Conservation (phyloP, 2,329 filamentous ascomycete genomes). For the Torrubiellomyces zombiae region DNA sequence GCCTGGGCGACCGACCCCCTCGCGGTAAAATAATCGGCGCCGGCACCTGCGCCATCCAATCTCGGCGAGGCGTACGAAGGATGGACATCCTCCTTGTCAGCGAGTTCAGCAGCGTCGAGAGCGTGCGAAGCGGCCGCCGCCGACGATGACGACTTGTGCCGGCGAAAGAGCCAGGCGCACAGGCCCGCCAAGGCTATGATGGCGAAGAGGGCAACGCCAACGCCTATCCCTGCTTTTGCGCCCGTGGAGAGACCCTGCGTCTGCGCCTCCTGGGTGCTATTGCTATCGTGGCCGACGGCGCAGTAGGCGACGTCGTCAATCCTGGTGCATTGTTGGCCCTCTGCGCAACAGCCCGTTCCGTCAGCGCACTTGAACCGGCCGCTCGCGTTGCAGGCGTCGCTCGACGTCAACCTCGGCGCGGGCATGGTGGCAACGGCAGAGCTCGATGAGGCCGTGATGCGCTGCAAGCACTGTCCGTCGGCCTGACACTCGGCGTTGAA, state of each 20-base stretch:
- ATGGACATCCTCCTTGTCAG: no score
- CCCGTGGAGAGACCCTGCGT: constrained; percentile 23
- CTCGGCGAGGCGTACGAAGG: no score
- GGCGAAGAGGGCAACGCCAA: constrained; percentile 30
- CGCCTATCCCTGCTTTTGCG: constrained; percentile 39
- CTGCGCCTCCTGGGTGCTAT: constrained; percentile 12
- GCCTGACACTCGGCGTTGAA: constrained; percentile 26
- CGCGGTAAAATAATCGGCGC: no score
- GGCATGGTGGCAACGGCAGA: constrained; percentile 1
- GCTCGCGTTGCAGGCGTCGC: constrained; percentile 26
- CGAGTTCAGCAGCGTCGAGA: no score
- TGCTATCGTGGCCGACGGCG: constrained; percentile 15
- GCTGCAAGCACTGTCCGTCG: constrained; percentile 18
- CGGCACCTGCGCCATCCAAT: no score
- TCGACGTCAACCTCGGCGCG: constrained; percentile 13
- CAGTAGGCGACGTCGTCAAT: constrained; percentile 21
- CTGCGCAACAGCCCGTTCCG: constrained; percentile 33
- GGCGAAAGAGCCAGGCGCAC: constrained; percentile 30
- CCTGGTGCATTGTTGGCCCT: constrained; percentile 24
- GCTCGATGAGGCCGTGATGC: constrained; percentile 10
- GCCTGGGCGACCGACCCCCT: no score
- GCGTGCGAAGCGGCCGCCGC: no score
- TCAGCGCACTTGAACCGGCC: constrained; percentile 26
- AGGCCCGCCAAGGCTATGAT: no score
- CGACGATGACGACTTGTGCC: no score